Conservation (phyloP, 495 filamentous ascomycete species). For the Talaromyces liani region DNA sequence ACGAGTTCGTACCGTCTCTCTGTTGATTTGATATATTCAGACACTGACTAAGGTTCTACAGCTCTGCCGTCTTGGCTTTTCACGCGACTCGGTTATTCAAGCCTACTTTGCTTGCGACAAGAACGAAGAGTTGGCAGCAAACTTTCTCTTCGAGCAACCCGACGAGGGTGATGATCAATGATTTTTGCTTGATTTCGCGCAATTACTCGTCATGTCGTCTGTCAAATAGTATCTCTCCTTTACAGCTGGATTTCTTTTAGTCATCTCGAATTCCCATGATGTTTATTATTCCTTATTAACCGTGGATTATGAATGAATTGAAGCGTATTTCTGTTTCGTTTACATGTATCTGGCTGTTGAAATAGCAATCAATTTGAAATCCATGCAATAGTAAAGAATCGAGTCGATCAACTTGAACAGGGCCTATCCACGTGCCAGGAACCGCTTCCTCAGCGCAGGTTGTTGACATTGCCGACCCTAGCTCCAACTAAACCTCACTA, state of each 20-base stretch:
- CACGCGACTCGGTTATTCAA: constrained; percentile 89
- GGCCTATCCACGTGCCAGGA: background rate
- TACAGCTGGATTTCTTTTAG: background rate
- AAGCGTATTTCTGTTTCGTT: constrained; percentile 1
- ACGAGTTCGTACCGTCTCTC: constrained; percentile 53
- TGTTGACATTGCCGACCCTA: background rate
- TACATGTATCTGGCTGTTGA: background rate
- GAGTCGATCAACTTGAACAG: background rate
- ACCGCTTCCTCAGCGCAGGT: background rate
- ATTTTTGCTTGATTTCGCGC: background rate
- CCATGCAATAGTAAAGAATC: background rate
- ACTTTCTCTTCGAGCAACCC: constrained; percentile 95
- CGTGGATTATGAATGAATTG: constrained; percentile 3
- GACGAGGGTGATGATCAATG: constrained; percentile 69
- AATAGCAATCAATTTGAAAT: background rate
- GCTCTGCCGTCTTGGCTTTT: constrained; percentile 87
- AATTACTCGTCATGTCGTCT: background rate
- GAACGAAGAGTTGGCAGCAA: constrained; percentile 95
- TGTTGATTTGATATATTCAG: background rate
- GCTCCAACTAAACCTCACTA: background rate
- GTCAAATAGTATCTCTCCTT: constrained; percentile 3
- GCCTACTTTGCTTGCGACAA: constrained; percentile 99
- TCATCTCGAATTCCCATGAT: constrained; percentile 3
- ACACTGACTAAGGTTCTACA: constrained; percentile 21
- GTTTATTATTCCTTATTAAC: constrained; percentile 2